These are phyloP conservation scores for Microbotryum scabiosae DNA, from an alignment of 1,284 basidiomycete genomes.

Conservation along the genomic window DNA sequence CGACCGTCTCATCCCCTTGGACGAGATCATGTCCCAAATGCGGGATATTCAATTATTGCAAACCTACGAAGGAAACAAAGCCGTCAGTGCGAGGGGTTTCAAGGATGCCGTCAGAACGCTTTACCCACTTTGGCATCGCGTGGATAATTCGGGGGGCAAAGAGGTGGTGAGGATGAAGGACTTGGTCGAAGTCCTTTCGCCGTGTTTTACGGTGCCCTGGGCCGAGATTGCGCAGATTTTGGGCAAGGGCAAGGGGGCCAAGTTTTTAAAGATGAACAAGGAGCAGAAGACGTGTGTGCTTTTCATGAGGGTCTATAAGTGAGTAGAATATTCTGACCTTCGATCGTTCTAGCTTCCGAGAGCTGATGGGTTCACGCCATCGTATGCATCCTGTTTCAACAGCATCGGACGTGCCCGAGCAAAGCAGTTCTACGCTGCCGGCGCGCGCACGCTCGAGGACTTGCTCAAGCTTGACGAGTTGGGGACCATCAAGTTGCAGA, in stretches of 20 bases:
- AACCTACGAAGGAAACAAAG: neutral
- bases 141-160: constrained; percentile 6
- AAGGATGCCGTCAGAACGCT: constrained; percentile 22
- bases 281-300: constrained; percentile 11
- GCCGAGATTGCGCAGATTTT: constrained; percentile 18
- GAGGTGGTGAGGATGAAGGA: constrained; percentile 7
- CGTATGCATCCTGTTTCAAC: neutral
- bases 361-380: neutral
- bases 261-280: constrained; percentile 4
- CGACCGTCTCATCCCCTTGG: neutral
- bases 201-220: constrained; percentile 19
- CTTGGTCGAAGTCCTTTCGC: constrained; percentile 8
- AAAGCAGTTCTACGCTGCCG: constrained; percentile 11
- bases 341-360: no score
- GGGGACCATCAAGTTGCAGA: constrained; percentile 16
- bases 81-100: constrained; percentile 19
- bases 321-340: neutral
- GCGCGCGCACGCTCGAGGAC: constrained; percentile 21
- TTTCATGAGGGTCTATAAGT: constrained; percentile 24
- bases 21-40: constrained; percentile 18
- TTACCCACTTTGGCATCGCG: constrained; percentile 20
- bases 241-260: neutral
- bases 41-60: constrained; percentile 21
- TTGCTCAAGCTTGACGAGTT: constrained; percentile 1
- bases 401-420: constrained; percentile 25